Base-by-base conservation (phyloP, 345 rosid genomes). In the Euclidium syriacum region DNA sequence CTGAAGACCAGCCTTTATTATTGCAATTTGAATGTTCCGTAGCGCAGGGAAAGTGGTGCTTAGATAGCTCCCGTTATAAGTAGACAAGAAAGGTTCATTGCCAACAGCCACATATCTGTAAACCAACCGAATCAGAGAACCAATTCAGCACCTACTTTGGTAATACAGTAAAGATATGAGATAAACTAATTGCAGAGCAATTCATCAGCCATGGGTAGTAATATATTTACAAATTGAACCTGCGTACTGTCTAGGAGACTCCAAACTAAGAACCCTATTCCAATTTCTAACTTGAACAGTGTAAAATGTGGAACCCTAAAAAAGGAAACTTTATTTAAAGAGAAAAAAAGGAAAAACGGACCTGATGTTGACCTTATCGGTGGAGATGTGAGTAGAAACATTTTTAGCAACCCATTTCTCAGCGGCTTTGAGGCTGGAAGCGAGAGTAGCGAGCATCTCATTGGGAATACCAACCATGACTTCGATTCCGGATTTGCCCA, bases 381-480 rank as follows among this genome's bases (percentile, higher is more conserved):
- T 53, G 46, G 65, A 10, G 60, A 94, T 78, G 52, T 94, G 96
- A 32, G 71, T 23, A 40, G 97, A 70, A 64, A 94, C 83, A 79
- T 94, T 94, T 58, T 81, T 75, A 50, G 88, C 61, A 72, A 94
- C 99, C 99, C 99, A 94, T 61, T 83, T 85, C 77, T 85, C 90
- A 48, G 99, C 99, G 24, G 87, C 86, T 76, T 87, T 84, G 50
- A 77, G 64, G 66, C 84, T 86, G 17, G 71, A 8, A 41, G 97
- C 95, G 8, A 94, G 30, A 41, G 91, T 18, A 3, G 73, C 34
- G 9, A 94, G 92, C 96, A 87, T 78, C 59, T 94, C 99, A 48
- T 94, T 94, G 5, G 99, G 99, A 54, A 94, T 94, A 33, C 99
- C 99, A 12, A 94, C 96, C 99, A 94, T 94, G 40, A 94, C 96